These are phyloP conservation scores for Penicillium capsulatum DNA, from an alignment of 2,329 filamentous ascomycete genomes.

Conservation along the genomic window DNA sequence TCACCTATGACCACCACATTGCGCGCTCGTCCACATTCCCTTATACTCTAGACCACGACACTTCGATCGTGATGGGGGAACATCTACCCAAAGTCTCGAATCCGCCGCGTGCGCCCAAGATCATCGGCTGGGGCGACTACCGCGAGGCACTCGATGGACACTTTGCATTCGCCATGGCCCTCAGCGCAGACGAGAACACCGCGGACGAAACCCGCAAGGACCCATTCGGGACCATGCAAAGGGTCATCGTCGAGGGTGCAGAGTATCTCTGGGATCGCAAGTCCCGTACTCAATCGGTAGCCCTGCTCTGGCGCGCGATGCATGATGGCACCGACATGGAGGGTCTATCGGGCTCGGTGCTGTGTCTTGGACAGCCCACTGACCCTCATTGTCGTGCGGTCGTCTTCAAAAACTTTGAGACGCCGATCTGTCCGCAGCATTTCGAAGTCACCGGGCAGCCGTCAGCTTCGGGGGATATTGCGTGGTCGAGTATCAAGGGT, in stretches of 20 bases:
- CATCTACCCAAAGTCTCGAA: slow-evolving; percentile 7
- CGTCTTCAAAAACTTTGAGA: slow-evolving; percentile 14
- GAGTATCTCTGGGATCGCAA: slow-evolving; percentile 15
- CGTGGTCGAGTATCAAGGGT: slow-evolving; percentile 12
- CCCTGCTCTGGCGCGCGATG: slow-evolving; percentile 14
- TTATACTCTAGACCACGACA: slow-evolving; percentile 10
- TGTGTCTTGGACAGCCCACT: slow-evolving; percentile 12
- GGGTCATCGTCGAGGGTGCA: slow-evolving; percentile 10
- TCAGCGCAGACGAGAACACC: slow-evolving; percentile 1
- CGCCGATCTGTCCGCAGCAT: slow-evolving; percentile 9
- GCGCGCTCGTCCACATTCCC: slow-evolving; percentile 9
- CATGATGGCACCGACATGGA: slow-evolving; percentile 11
- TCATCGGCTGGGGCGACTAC: slow-evolving; percentile 15
- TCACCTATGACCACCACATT: slow-evolving; percentile 12
- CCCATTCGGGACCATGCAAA: slow-evolving; percentile 7
- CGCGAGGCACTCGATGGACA: slow-evolving; percentile 10
- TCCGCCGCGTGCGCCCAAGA: slow-evolving; percentile 8
- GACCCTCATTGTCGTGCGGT: slow-evolving; percentile 12
- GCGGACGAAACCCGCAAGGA: slow-evolving; percentile 1
- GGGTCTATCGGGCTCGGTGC: slow-evolving; percentile 10
- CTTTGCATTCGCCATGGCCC: slow-evolving; percentile 8
- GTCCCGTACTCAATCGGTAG: slow-evolving; percentile 9
- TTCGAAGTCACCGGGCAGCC: slow-evolving; percentile 2
- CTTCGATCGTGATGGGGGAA: slow-evolving; percentile 10
- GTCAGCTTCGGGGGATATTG: slow-evolving; percentile 5